Evolutionary conservation across 192 early-diverging fungal species (phyloP), one percentile per base, ranked within the genome.

Genomic region (Coemansia furcata): DNA sequence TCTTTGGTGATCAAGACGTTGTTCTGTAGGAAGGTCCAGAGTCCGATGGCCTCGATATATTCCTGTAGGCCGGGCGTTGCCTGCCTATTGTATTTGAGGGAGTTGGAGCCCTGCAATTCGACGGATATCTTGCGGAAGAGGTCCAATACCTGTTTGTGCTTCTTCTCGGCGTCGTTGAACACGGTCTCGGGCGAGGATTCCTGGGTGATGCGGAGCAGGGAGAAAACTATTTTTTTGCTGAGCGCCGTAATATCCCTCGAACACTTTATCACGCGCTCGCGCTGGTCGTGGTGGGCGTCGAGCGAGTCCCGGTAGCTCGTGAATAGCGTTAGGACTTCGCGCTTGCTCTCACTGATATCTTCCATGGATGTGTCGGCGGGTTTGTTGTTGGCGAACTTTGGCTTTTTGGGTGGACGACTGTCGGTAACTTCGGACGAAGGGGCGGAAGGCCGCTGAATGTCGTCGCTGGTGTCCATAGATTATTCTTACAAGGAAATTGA

Each of bases 161-260:
- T 66, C 5, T 26, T 21, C 23, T 76, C 74, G 10, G 68, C 82
- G 3, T 84, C 85, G 3, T 38, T 55, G 43, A 86, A 78, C 15
- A 82, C 72, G 11, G 36, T 42, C 7, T 68, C 68, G 11, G 63
- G 62, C 0, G 74, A 35, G 2, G 55, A 19, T 10, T 71, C 71
- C 30, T 76, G 76, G 2, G 81, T 82, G 42, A 77, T 77, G 7
- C 85, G 81, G 4, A 81, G 66, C 8, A 86, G 63, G 0, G 72
- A 59, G 63, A 86, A 86, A 7, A 86, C 80, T 0, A 86, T 76
- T 36, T 83, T 83, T 63, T 86, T 86, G 66, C 81, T 81, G 12
- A 76, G 66, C 10, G 76, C 77, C 0, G 82, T 86, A 14, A 86
- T 76, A 50, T 86, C 85, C 4, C 85, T 74, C n/a, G 84, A 83